Conservation (phyloP, 2,329 filamentous ascomycete species). For the Fusarium concolor region DNA sequence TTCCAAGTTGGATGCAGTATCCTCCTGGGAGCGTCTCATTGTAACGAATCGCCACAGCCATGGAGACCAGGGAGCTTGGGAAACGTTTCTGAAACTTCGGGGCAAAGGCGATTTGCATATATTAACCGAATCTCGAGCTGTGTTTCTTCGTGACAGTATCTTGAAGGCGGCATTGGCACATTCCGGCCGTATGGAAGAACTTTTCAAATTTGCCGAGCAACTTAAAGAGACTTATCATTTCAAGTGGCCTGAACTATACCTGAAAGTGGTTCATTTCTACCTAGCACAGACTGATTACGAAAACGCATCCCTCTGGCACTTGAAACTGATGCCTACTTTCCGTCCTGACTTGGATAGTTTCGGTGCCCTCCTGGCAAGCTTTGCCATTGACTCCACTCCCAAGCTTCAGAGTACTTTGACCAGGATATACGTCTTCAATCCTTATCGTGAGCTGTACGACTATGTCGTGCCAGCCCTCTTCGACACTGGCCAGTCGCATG, state of each 20-base stretch:
- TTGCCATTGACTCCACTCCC: conserved; percentile 53
- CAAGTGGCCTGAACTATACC: conserved; percentile 64
- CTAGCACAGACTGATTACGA: conserved; percentile 55
- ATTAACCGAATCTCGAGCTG: conserved; percentile 40
- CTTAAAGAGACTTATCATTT: conserved; percentile 54
- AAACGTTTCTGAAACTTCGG: conserved; percentile 42
- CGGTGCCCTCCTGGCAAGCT: conserved; percentile 56
- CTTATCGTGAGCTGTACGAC: conserved; percentile 62
- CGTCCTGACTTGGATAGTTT: conserved; percentile 57
- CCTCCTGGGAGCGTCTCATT: conserved; percentile 38
- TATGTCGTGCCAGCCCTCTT: conserved; percentile 64
- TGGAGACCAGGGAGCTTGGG: conserved; percentile 46
- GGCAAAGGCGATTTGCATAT: conserved; percentile 28
- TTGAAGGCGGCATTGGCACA: conserved; percentile 47
- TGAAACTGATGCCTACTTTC: conserved; percentile 58
- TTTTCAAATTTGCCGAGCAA: conserved; percentile 46
- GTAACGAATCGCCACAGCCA: conserved; percentile 32
- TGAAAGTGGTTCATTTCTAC: conserved; percentile 58
- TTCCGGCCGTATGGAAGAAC: conserved; percentile 40
- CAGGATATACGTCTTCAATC: conserved; percentile 59
- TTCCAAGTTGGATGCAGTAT: conserved; percentile 19
- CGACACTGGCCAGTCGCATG: conserved; percentile 56
- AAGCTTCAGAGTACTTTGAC: conserved; percentile 56
- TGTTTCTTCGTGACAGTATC: conserved; percentile 47
- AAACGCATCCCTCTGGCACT: conserved; percentile 61